Evolutionary conservation across 306 rosid genomes (phyloP), one percentile per base, ranked within the genome.

Genomic region (Medicago lupulina): DNA sequence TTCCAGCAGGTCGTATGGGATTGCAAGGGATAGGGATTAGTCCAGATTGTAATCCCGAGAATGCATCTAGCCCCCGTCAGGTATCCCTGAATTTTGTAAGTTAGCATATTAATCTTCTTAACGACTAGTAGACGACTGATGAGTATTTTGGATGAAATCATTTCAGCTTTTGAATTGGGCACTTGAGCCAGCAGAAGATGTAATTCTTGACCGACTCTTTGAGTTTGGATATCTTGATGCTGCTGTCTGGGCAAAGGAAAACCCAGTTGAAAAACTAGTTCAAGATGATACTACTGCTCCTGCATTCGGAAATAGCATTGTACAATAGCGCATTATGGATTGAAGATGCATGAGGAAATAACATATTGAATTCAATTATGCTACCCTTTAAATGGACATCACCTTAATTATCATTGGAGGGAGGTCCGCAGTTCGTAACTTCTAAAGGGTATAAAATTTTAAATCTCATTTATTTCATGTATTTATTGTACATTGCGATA

Each of bases 151-250:
- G 75, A 36, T 64, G 49, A 62, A 74, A 81, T 41, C 16, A 13
- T 84, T 77, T 53, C 88, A 84, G 88, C 76, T 84, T 81, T 81
- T 84, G 63, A 81, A 81, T 28, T 84, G 88, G 88, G 88, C 88
- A 50, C 76, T 92, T 25, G 95, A 90, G 85, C 97, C 98, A 64
- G 98, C 93, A 23, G 96, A 90, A 76, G 97, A 92, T 80, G 65
- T 68, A 77, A 53, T 86, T 75, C 97, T 95, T 58, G 98, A 92
- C 70, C 75, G 68, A 53, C 92, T 95, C 63, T 95, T 95, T 75
- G 90, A 87, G 85, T 78, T 92, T 66, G 98, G 98, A 50, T 90
- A 88, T 83, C 73, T 83, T 59, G 98, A 95, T 76, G 98, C 97
- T 31, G 89, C 88, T 65, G 93, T 84, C 21, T 95, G 98, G 98